These are phyloP conservation scores for Plicaturopsis crispa DNA, from an alignment of 768 basidiomycete species.

Conservation along the genomic window DNA sequence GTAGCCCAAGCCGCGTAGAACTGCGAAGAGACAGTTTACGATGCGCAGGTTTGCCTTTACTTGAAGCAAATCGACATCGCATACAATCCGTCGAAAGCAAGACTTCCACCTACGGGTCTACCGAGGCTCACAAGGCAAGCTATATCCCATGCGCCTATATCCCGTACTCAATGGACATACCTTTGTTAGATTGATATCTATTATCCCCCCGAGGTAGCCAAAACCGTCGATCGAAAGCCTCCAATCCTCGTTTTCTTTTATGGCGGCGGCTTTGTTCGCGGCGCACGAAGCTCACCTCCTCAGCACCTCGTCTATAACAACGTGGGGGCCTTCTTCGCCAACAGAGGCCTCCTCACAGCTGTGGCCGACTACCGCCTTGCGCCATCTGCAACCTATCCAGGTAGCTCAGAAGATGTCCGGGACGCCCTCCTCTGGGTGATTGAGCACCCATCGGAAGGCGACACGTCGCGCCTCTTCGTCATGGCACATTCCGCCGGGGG, in stretches of 20 bases:
- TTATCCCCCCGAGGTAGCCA: conserved; percentile 40
- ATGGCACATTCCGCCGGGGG: conserved; percentile 64
- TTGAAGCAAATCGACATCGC: conserved; percentile 36
- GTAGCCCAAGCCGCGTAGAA: too few relatives aligned
- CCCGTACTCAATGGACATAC: too few relatives aligned
- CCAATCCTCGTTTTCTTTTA: conserved; percentile 60
- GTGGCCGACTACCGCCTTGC: conserved; percentile 65
- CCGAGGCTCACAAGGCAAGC: conserved; percentile 42
- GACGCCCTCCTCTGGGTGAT: conserved; percentile 53
- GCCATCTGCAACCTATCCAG: conserved; percentile 49
- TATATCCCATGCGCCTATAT: background rate
- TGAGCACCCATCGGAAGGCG: conserved; percentile 30
- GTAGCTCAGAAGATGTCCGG: conserved; percentile 45
- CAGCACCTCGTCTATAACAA: conserved; percentile 47
- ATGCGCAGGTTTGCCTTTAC: too few relatives aligned
- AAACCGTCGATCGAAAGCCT: conserved; percentile 21
- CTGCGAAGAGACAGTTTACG: too few relatives aligned
- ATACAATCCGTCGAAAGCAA: conserved; percentile 42
- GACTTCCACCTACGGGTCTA: conserved; percentile 50
- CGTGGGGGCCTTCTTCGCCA: conserved; percentile 55
- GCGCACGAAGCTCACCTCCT: conserved; percentile 39
- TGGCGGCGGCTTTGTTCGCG: conserved; percentile 55
- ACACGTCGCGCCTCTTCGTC: conserved; percentile 35
- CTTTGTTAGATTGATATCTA: conserved; percentile 54
- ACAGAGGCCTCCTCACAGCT: conserved; percentile 48